Evolutionary conservation across 1,284 basidiomycete genomes (phyloP), one percentile per base, ranked within the genome.

Genomic region (Ustilago esculenta): DNA sequence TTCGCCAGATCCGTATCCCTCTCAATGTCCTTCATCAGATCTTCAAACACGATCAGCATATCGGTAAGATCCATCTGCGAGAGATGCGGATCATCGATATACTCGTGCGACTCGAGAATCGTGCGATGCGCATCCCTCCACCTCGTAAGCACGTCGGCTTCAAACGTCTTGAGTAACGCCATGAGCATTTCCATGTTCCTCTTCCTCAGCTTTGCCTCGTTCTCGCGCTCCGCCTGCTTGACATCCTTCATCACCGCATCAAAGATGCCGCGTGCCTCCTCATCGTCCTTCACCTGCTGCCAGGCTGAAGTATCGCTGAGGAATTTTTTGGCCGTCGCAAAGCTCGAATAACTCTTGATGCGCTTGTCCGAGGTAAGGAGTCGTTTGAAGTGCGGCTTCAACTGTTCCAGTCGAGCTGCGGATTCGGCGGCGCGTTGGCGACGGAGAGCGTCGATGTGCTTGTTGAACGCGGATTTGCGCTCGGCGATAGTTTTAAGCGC

Each of bases 401-500:
- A 56, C 50, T 49, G n/a, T 10, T 71, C 70, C 20, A 59, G 42
- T 32, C 71, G 45, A 17, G 53, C 65, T 9, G 52, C 51, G 2
- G 60, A 36, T 39, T 68, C 70, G 15, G 70, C 58, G 5, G 68
- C 70, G 33, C 82, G 77, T 33, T 67, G 44, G 20, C 50, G 43
- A 17, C 67, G 52, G 14, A 76, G 69, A 33, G 77, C 71, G n/a
- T 75, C 73, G 18, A 83, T 64, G 60, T 83, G 82, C 60, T 80
- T 81, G 58, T 79, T 73, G 56, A 82, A 99, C 42, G 90, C 89
- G 41, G 89, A 85, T 84, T 97, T 98, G 85, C 95, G 94, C 84
- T 98, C 93, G 4, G 92, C 91, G 46, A 98, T 86, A 40, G 91
- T 92, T 80, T 92, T 92, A 61, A 98, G 85, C 44, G 93, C 90